Evolutionary conservation across 2,329 filamentous ascomycete genomes (phyloP).

Genomic region (Tolypocladium nubicola): DNA sequence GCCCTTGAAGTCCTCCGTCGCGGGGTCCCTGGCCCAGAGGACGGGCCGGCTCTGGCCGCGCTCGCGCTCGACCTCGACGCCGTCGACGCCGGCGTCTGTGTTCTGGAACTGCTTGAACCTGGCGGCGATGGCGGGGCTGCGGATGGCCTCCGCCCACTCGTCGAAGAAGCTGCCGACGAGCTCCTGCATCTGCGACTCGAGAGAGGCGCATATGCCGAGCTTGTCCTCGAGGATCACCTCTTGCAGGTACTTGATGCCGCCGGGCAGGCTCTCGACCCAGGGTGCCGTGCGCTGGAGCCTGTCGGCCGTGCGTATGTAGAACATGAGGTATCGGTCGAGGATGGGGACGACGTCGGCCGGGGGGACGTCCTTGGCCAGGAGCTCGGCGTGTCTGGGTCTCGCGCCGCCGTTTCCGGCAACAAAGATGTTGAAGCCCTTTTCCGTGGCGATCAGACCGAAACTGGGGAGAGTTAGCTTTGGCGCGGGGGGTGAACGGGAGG

Average conservation of each 20-base stretch:
- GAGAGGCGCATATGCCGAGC: slow-evolving; percentile 71
- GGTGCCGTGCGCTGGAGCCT: slow-evolving; percentile 80
- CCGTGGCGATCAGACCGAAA: slow-evolving; percentile 83
- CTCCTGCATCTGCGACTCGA: slow-evolving; percentile 81
- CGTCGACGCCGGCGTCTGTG: slow-evolving; percentile 58
- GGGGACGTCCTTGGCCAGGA: slow-evolving; percentile 78
- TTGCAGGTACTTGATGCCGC: slow-evolving; percentile 72
- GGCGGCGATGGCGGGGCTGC: slow-evolving; percentile 53
- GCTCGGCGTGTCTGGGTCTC: slow-evolving; percentile 70
- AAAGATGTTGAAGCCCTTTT: slow-evolving; percentile 90
- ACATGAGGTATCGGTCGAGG: slow-evolving; percentile 80
- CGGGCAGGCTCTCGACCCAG: slow-evolving; percentile 77
- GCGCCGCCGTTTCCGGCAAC: slow-evolving; percentile 84
- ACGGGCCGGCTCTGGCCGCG: slow-evolving; percentile 64
- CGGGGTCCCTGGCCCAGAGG: slow-evolving; percentile 63
- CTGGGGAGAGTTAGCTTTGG: slow-evolving; percentile 22
- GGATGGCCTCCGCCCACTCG: slow-evolving; percentile 81
- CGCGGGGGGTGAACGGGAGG: not conserved
- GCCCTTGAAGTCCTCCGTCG: slow-evolving; percentile 61
- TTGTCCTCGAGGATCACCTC: slow-evolving; percentile 79
- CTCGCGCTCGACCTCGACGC: slow-evolving; percentile 61
- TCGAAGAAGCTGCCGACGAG: slow-evolving; percentile 79
- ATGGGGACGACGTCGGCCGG: slow-evolving; percentile 75
- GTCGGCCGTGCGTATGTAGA: slow-evolving; percentile 89
- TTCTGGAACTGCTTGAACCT: slow-evolving; percentile 80